Conservation (phyloP, 371 early-diverging fungal species). For the Capillidium rhysosporum region DNA sequence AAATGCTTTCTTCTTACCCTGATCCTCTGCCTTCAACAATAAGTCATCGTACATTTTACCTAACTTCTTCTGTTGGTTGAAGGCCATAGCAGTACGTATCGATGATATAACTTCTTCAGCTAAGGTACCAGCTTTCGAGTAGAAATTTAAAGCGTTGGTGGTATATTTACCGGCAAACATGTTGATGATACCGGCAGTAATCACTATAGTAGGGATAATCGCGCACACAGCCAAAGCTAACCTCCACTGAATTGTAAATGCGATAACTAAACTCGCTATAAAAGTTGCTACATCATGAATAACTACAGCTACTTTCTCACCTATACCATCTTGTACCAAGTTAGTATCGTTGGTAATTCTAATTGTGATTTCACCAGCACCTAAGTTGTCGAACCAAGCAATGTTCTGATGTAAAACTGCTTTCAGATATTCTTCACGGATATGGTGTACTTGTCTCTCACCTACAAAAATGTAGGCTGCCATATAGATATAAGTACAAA, state of each 20-base stretch:
- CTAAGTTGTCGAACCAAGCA: slow-evolving; percentile 69
- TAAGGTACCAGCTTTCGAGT: slow-evolving; percentile 55
- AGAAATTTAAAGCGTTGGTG: slow-evolving; percentile 14
- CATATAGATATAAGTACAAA: slow-evolving; percentile 19
- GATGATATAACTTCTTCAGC: slow-evolving; percentile 69
- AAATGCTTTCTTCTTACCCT: slow-evolving; percentile 22
- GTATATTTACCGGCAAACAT: slow-evolving; percentile 35
- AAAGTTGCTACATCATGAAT: slow-evolving; percentile 50
- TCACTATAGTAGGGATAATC: slow-evolving; percentile 9
- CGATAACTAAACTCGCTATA: slow-evolving; percentile 64
- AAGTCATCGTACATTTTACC: slow-evolving; percentile 28
- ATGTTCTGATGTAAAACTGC: slow-evolving; percentile 76
- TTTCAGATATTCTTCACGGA: slow-evolving; percentile 33
- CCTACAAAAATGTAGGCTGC: slow-evolving; percentile 23
- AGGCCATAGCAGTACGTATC: slow-evolving; percentile 72
- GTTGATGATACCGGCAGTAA: slow-evolving; percentile 11
- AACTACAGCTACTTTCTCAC: slow-evolving; percentile 64
- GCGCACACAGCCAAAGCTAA: slow-evolving; percentile 52
- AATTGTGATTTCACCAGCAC: slow-evolving; percentile 49
- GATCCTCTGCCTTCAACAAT: slow-evolving; percentile 22
- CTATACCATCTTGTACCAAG: slow-evolving; percentile 66
- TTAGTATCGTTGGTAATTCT: slow-evolving; percentile 61
- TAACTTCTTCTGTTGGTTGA: slow-evolving; percentile 52
- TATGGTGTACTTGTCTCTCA: slow-evolving; percentile 32
- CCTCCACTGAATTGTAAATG: slow-evolving; percentile 68